Evolutionary conservation across 2,329 filamentous ascomycete species (phyloP).

Genomic region (Akanthomyces uredinophilus): DNA sequence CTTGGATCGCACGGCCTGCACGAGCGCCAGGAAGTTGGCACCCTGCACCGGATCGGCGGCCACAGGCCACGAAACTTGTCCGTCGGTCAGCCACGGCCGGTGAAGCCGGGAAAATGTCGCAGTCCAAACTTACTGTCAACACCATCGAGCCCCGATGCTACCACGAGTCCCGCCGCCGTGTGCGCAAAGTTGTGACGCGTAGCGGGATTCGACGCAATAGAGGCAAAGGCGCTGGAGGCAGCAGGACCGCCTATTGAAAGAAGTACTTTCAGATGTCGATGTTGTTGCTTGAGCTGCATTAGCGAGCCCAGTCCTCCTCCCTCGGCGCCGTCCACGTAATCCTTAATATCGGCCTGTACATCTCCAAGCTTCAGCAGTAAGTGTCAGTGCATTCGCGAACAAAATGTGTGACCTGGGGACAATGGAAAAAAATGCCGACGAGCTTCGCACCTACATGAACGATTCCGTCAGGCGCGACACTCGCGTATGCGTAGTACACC

Average conservation of each 20-base stretch:
- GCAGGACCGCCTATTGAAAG: constrained; percentile 68
- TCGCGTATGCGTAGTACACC: constrained; percentile 79
- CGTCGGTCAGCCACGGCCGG: neutral
- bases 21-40: constrained; percentile 62
- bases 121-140: constrained; percentile 60
- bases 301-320: constrained; percentile 61
- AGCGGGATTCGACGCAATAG: constrained; percentile 56
- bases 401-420: neutral
- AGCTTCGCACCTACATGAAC: constrained; percentile 61
- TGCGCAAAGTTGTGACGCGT: constrained; percentile 65
- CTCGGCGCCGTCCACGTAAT: constrained; percentile 64
- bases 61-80: constrained; percentile 74
- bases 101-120: neutral
- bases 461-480: constrained; percentile 64
- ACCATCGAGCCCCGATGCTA: constrained; percentile 55
- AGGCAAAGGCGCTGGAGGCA: constrained; percentile 62
- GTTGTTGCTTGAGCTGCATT: constrained; percentile 64
- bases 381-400: neutral
- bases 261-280: constrained; percentile 67
- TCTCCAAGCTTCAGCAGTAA: constrained; percentile 59
- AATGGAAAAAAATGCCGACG: neutral
- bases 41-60: constrained; percentile 63
- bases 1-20: constrained; percentile 60
- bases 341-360: constrained; percentile 69
- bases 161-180: constrained; percentile 61